Evolutionary conservation across 805 yeast genomes (phyloP).

Genomic region (Ogataea salicorniae): DNA sequence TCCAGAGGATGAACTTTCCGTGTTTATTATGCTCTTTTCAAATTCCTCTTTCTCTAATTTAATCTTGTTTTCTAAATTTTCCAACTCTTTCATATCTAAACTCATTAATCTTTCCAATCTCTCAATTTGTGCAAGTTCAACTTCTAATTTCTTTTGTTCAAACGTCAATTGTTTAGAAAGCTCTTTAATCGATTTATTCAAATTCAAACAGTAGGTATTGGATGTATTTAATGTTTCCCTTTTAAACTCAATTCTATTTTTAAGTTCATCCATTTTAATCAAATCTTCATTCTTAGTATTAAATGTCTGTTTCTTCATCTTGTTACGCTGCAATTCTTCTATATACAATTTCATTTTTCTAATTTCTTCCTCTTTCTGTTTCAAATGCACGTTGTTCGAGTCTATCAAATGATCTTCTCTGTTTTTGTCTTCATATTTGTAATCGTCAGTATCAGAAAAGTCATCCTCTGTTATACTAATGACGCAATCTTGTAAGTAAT

Average conservation of each 20-base stretch:
- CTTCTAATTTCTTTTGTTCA: conserved; percentile 10
- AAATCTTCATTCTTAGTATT: not conserved
- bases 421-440: not conserved
- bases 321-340: conserved; percentile 9
- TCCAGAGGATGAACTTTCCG: not conserved
- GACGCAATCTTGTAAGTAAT: conserved; percentile 15
- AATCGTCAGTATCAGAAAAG: conserved; percentile 29
- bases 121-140: conserved; percentile 5
- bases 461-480: conserved; percentile 35
- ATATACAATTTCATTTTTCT: conserved; percentile 16
- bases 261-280: not conserved
- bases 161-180: conserved; percentile 5
- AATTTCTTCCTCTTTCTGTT: conserved; percentile 15
- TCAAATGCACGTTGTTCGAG: conserved; percentile 1
- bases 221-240: conserved; percentile 4
- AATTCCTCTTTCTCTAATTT: conserved; percentile 32
- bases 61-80: conserved; percentile 3
- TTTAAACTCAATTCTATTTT: conserved; percentile 4
- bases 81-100: conserved; percentile 3
- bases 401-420: conserved; percentile 2
- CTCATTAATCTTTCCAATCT: conserved; percentile 5
- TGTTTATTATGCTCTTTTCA: conserved; percentile 56
- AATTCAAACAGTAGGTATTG: conserved; percentile 6
- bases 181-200: conserved; percentile 10
- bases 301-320: not conserved